Conservation (phyloP, 106 monocot species). For the Hemerocallis citrina region DNA sequence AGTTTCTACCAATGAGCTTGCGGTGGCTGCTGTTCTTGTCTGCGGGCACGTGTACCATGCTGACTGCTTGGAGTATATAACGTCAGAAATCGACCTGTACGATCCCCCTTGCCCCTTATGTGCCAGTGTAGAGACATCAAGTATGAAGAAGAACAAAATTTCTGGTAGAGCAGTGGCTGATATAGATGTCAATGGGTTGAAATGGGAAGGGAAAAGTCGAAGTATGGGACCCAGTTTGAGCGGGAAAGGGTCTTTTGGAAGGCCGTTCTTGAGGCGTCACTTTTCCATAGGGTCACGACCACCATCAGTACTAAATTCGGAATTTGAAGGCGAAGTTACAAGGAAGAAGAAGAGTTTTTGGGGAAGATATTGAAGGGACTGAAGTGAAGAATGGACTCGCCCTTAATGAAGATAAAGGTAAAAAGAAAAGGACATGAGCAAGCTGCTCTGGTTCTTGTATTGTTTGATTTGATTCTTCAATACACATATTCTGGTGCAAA, state of each 20-base stretch:
- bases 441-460: background rate
- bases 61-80: slow-evolving; percentile 80
- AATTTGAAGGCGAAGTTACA: slow-evolving; percentile 13
- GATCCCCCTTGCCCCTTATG: slow-evolving; percentile 83
- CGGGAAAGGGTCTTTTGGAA: slow-evolving; percentile 23
- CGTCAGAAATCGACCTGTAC: slow-evolving; percentile 50
- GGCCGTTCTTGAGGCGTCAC: slow-evolving; percentile 42
- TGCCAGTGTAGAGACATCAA: slow-evolving; percentile 12
- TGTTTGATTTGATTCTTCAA: background rate
- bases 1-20: slow-evolving; percentile 34
- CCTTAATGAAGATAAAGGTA: background rate
- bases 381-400: background rate
- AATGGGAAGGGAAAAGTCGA: slow-evolving; percentile 12
- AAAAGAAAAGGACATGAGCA: background rate
- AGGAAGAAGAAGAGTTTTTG: slow-evolving; percentile 46
- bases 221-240: slow-evolving; percentile 31
- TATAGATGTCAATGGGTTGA: slow-evolving; percentile 18
- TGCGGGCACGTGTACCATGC: slow-evolving; percentile 88
- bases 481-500: too few relatives aligned
- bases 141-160: slow-evolving; percentile 31
- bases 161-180: slow-evolving; percentile 48
- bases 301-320: slow-evolving; percentile 1
- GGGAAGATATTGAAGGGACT: slow-evolving; percentile 26
- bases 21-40: slow-evolving; percentile 59
- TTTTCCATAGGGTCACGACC: slow-evolving; percentile 37